Evolutionary conservation across 495 filamentous ascomycete species (phyloP).

Genomic region (Tuber indicum): DNA sequence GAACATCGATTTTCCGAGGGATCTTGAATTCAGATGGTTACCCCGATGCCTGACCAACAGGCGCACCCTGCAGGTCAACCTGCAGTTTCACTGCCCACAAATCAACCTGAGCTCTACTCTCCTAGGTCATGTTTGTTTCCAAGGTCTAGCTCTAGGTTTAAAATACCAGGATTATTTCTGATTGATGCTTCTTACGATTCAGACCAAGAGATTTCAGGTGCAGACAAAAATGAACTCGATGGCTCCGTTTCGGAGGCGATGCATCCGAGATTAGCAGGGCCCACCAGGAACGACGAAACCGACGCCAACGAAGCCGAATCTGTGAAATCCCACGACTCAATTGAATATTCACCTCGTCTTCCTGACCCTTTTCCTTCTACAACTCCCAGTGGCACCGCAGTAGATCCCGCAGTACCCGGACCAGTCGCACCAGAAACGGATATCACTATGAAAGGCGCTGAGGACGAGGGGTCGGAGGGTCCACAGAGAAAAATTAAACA

Average conservation of each 20-base stretch:
- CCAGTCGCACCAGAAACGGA: neutral
- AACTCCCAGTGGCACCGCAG: neutral
- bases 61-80: neutral
- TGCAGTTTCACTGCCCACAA: neutral
- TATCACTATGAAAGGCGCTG: neutral
- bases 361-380: neutral
- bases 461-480: neutral
- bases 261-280: neutral
- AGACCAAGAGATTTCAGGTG: neutral
- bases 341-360: neutral
- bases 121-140: conserved; percentile 7
- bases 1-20: neutral
- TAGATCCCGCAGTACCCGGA: neutral
- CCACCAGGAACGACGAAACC: neutral
- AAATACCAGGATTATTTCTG: conserved; percentile 2
- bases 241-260: neutral
- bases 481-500: neutral
- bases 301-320: neutral
- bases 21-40: neutral
- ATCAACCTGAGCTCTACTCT: conserved; percentile 2
- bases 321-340: neutral
- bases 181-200: conserved; percentile 1
- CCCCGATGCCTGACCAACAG: neutral
- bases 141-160: neutral
- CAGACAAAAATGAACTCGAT: neutral